phyloP scores from a whole-genome alignment of 805 yeast genomes.

The Komagataella mondaviorum region DNA sequence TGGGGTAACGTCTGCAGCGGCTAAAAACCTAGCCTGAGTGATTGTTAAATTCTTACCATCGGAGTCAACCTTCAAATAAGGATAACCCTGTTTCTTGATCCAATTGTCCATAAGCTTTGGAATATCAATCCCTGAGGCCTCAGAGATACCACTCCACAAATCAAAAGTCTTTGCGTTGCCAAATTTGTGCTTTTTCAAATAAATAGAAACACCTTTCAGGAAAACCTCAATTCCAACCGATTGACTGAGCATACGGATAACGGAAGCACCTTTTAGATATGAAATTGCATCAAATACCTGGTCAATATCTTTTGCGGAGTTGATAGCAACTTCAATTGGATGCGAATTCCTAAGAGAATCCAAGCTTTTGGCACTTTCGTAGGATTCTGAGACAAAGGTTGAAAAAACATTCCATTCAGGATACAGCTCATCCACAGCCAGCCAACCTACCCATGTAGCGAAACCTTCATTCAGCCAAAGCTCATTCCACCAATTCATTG shows the following conservation, averaged over 20 bases:
- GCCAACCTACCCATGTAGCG: constrained; percentile 77
- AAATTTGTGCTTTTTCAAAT: constrained; percentile 48
- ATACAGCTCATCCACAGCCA: constrained; percentile 51
- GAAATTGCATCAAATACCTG: constrained; percentile 77
- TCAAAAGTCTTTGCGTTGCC: constrained; percentile 66
- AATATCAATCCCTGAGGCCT: constrained; percentile 50
- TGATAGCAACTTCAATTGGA: constrained; percentile 74
- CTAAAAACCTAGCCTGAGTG: constrained; percentile 47
- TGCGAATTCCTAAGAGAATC: constrained; percentile 56
- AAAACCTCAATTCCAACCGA: constrained; percentile 58
- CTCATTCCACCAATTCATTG: constrained; percentile 93
- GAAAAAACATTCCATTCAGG: constrained; percentile 77
- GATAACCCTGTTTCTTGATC: constrained; percentile 67
- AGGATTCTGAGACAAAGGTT: constrained; percentile 34
- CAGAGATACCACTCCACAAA: constrained; percentile 55
- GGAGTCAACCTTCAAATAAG: constrained; percentile 40
- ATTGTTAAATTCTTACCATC: constrained; percentile 23
- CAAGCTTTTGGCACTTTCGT: constrained; percentile 36
- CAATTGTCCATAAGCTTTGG: constrained; percentile 49
- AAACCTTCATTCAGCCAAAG: constrained; percentile 85
- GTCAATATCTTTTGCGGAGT: constrained; percentile 65
- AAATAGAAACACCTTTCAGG: constrained; percentile 58
- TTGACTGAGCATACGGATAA: constrained; percentile 63
- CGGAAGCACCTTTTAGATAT: constrained; percentile 69
- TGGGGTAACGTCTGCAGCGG: constrained; percentile 43